These are phyloP conservation scores for Clitoria ternatea DNA, from an alignment of 306 rosid genomes.

Conservation along the genomic window DNA sequence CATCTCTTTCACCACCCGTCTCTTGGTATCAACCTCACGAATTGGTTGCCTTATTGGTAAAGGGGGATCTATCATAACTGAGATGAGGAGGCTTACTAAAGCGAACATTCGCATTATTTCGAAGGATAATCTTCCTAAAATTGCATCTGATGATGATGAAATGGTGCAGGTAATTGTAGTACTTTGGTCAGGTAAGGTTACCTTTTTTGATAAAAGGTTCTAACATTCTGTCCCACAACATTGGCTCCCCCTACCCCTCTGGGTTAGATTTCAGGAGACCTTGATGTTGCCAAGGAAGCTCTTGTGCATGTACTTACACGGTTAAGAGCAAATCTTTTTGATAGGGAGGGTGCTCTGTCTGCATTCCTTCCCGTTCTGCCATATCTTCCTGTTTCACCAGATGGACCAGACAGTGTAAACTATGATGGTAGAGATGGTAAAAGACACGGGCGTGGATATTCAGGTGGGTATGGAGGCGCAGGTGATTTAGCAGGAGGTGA, in stretches of 20 bases:
- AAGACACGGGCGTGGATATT: constrained; percentile 86
- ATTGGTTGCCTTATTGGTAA: constrained; percentile 99
- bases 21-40: constrained; percentile 83
- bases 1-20: constrained; percentile 85
- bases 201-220: not conserved
- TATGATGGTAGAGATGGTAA: constrained; percentile 80
- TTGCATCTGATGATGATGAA: constrained; percentile 94
- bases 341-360: constrained; percentile 85
- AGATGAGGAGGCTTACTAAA: constrained; percentile 89
- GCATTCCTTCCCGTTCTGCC: constrained; percentile 83
- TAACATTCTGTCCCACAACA: constrained; percentile 11
- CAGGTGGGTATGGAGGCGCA: constrained; percentile 77
- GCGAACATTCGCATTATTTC: constrained; percentile 89
- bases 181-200: not conserved
- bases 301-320: constrained; percentile 89
- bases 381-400: constrained; percentile 74
- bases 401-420: constrained; percentile 58
- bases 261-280: constrained; percentile 83
- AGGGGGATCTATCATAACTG: constrained; percentile 94
- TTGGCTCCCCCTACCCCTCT: not conserved
- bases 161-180: constrained; percentile 80
- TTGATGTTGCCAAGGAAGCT: constrained; percentile 95
- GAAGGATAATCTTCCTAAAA: constrained; percentile 85
- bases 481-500: constrained; percentile 64
- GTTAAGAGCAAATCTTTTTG: constrained; percentile 85